Conservation (phyloP, 2,329 filamentous ascomycete genomes). For the Cladosporium velox region DNA sequence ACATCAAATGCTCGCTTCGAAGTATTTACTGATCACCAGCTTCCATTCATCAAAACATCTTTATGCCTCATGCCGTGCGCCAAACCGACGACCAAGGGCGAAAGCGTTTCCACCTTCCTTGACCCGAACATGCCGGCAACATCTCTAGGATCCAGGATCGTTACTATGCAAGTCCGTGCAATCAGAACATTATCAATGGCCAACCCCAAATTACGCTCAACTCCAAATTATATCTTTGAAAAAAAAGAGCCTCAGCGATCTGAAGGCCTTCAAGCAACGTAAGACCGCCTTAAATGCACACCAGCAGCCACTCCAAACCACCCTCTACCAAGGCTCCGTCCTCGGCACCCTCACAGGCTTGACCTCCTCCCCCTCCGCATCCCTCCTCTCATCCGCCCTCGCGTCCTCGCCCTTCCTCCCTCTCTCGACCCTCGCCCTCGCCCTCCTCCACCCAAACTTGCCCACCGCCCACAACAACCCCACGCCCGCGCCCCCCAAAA, state of each 20-base stretch:
- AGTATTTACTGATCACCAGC: no score
- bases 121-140: no score
- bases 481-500: conserved; percentile 41
- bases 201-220: not conserved
- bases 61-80: no score
- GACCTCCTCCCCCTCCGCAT: conserved; percentile 24
- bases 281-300: not conserved
- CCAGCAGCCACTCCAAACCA: not conserved
- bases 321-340: conserved; percentile 19
- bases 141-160: not conserved
- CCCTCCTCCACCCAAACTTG: conserved; percentile 39
- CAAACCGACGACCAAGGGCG: no score
- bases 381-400: conserved; percentile 30
- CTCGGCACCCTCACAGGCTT: conserved; percentile 21
- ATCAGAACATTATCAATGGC: not conserved
- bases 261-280: not conserved
- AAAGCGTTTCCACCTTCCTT: no score
- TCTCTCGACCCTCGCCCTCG: conserved; percentile 34
- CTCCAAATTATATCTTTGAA: not conserved
- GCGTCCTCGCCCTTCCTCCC: conserved; percentile 24
- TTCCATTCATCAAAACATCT: no score
- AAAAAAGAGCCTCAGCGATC: not conserved
- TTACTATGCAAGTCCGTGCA: not conserved
- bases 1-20: no score
- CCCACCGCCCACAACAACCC: conserved; percentile 44